Conservation (phyloP, 1,284 basidiomycete species). For the Ceratobasidium sp. region DNA sequence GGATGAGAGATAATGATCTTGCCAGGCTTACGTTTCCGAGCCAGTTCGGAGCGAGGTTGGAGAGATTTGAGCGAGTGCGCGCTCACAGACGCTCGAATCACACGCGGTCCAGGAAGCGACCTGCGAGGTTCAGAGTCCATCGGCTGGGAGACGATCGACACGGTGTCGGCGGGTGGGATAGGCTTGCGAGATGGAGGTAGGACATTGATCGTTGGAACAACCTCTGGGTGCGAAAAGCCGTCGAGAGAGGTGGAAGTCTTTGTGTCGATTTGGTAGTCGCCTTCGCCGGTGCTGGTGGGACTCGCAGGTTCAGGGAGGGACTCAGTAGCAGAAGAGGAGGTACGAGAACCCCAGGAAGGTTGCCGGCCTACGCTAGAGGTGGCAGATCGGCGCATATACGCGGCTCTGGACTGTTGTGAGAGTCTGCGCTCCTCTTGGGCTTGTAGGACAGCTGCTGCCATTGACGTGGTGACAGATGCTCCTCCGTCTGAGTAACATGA, state of each 20-base stretch:
- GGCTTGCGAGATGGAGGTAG: constrained; percentile 19
- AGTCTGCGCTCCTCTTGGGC: neutral
- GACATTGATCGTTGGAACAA: constrained; percentile 1
- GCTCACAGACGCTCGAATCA: neutral
- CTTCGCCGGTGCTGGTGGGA: neutral
- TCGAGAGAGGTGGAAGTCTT: neutral
- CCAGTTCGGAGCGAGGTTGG: neutral
- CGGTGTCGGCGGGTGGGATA: neutral
- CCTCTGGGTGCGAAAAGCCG: neutral
- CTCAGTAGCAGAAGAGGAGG: neutral
- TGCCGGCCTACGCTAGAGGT: neutral
- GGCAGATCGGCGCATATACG: constrained; percentile 1
- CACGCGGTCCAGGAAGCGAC: neutral
- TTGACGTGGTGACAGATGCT: constrained; percentile 2
- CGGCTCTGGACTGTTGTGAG: neutral
- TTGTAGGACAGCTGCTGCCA: constrained; percentile 4
- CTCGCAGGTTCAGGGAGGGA: neutral
- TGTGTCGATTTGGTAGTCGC: neutral
- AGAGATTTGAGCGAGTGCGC: constrained; percentile 5
- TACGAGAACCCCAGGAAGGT: neutral
- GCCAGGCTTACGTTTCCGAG: neutral
- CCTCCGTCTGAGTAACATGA: constrained; percentile 15
- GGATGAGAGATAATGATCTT: constrained; percentile 17
- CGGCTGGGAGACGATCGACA: neutral
- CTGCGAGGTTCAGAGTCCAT: neutral